Evolutionary conservation across 2,329 filamentous ascomycete genomes (phyloP).

Genomic region (Botryotinia narcissicola): DNA sequence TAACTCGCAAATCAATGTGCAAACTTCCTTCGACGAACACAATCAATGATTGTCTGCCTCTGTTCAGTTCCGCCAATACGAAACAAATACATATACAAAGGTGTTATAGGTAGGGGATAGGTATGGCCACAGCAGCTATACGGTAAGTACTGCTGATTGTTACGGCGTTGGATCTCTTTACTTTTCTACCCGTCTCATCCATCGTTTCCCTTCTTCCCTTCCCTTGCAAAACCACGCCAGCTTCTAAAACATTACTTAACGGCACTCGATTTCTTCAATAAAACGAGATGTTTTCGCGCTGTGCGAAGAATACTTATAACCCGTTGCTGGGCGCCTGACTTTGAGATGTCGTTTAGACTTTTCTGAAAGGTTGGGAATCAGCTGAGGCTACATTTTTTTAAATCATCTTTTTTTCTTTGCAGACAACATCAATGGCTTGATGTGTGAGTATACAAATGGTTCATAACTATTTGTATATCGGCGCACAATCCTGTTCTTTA

Average conservation of each 20-base stretch:
- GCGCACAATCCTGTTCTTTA: too few species aligned
- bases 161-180: not conserved
- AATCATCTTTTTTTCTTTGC: not conserved
- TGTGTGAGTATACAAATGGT: not conserved
- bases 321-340: constrained; percentile 71
- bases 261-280: constrained; percentile 23
- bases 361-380: constrained; percentile 69
- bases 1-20: not conserved
- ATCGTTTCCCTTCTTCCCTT: not conserved
- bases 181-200: not conserved
- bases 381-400: constrained; percentile 59
- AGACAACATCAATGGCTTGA: not conserved
- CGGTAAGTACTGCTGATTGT: not conserved
- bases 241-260: constrained; percentile 26
- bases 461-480: not conserved
- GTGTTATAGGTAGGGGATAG: not conserved
- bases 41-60: not conserved
- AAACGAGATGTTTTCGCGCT: constrained; percentile 66
- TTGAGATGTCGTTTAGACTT: constrained; percentile 63
- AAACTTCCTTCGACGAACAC: not conserved
- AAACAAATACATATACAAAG: not conserved
- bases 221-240: constrained; percentile 18
- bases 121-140: not conserved
- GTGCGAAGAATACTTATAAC: constrained; percentile 60
- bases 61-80: not conserved